Percentiles rank a stretch among this genome's conserved stretches.
Evolutionary conservation across 202 grass and related monocot genomes (phyloP).

Genomic region (Carex sylvatica): DNA sequence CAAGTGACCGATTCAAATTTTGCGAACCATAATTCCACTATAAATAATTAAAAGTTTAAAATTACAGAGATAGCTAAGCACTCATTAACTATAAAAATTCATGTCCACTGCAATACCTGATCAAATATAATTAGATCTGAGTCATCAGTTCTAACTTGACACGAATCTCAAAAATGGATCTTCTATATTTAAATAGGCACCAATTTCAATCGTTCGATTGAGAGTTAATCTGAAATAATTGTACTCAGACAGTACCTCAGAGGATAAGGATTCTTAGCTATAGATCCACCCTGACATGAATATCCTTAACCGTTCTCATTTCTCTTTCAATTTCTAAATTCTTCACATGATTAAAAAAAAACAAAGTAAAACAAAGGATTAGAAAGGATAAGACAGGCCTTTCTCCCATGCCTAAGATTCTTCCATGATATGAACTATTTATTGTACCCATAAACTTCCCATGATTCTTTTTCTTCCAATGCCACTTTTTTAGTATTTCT

Average conservation of each 20-base stretch:
- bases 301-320: not conserved
- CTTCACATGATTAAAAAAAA: not conserved
- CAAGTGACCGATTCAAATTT: too few relatives aligned
- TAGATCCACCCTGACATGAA: not conserved
- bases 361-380: not conserved
- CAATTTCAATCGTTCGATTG: too few relatives aligned
- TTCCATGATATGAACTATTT: constrained; percentile 1
- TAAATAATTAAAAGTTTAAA: not conserved
- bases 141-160: too few relatives aligned
- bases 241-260: too few relatives aligned
- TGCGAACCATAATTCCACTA: too few relatives aligned
- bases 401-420: not conserved
- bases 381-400: not conserved
- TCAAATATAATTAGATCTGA: too few relatives aligned
- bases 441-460: not conserved
- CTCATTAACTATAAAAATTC: too few relatives aligned
- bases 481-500: not conserved
- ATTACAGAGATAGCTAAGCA: not conserved
- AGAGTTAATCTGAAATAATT: too few relatives aligned
- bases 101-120: too few relatives aligned
- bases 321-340: constrained; percentile 12
- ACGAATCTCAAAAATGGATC: too few relatives aligned
- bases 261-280: too few relatives aligned
- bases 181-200: too few relatives aligned
- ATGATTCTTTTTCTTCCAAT: not conserved